These are phyloP conservation scores for Calonectria hongkongensis DNA, from an alignment of 2,329 filamentous ascomycete genomes.

Conservation along the genomic window DNA sequence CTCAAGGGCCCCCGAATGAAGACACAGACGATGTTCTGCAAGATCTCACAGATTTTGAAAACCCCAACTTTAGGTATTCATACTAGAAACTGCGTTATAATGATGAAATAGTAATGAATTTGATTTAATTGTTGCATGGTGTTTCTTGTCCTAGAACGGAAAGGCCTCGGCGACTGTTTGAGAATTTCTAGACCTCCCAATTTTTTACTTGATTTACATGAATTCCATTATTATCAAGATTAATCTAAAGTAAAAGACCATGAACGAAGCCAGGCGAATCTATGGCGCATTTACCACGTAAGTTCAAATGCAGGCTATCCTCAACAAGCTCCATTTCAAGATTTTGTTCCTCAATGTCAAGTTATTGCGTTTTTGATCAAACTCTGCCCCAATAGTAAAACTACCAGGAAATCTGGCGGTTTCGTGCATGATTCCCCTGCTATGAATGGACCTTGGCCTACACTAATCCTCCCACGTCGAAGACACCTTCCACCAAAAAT, in stretches of 20 bases:
- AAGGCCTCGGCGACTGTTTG: neutral
- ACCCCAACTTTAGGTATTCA: conserved; percentile 54
- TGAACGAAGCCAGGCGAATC: neutral
- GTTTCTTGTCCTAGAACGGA: neutral
- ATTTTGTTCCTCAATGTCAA: neutral
- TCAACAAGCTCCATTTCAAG: neutral
- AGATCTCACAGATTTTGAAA: conserved; percentile 55
- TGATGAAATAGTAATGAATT: conserved; percentile 25
- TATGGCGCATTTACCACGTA: neutral
- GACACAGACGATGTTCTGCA: conserved; percentile 47
- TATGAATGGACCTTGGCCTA: neutral
- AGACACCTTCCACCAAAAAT: conserved; percentile 66
- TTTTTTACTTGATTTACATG: neutral
- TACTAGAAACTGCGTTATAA: conserved; percentile 43
- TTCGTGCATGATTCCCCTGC: neutral
- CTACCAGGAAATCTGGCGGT: neutral
- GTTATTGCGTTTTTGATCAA: neutral
- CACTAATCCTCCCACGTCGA: conserved; percentile 56
- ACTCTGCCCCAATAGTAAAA: neutral
- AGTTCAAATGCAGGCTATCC: neutral
- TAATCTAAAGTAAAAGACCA: too few species aligned
- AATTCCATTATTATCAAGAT: too few species aligned
- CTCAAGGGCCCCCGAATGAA: conserved; percentile 46
- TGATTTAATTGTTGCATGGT: conserved; percentile 30
- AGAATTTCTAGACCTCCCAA: too few species aligned